Evolutionary conservation across 495 filamentous ascomycete genomes (phyloP), one percentile per base, ranked within the genome.

Genomic region (Xylaria flabelliformis): DNA sequence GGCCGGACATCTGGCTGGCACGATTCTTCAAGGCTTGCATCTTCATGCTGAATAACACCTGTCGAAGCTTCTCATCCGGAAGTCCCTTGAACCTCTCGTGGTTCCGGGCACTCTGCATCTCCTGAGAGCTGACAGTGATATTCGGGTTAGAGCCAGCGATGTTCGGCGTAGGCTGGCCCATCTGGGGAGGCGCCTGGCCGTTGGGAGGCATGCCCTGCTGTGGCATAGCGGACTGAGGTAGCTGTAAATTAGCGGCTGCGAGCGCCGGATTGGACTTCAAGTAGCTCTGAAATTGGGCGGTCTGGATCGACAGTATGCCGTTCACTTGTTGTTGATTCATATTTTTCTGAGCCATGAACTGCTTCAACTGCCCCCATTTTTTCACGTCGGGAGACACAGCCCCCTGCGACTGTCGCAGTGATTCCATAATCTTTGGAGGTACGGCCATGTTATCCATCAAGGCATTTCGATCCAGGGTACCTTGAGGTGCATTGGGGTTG

Each of bases 281-380:
- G 3, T 77, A 61, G 75, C 46, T 82, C 77, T 79, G 85, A 75
- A 80, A 91, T 76, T 93, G 90, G 29, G 84, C 76, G 29, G 81
- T 81, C 70, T 93, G 91, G 3, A 88, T 69, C 15, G 76, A 78
- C 69, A 86, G 78, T 3, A 94, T 69, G 58, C 84, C 83, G n/a
- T 48, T n/a, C 5, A 70, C 34, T 36, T 86, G 83, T 1, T 83
- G 76, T 2, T 81, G 75, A 4, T 78, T 76, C 19, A 84, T 51
- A 42, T 84, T 83, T 74, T 90, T 90, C 58, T 83, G 76, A 1
- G 72, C 63, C 1, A 88, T 81, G 84, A 87, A 92, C 51, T 88
- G 80, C 78, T 93, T 94, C 0, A 97, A 81, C 63, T 92, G 88
- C 36, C 85, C 86, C 93, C 93, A 97, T 68, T 89, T 91, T 76